These are phyloP conservation scores for Termitomyces sp. DNA, from an alignment of 768 basidiomycete species.

Conservation along the genomic window DNA sequence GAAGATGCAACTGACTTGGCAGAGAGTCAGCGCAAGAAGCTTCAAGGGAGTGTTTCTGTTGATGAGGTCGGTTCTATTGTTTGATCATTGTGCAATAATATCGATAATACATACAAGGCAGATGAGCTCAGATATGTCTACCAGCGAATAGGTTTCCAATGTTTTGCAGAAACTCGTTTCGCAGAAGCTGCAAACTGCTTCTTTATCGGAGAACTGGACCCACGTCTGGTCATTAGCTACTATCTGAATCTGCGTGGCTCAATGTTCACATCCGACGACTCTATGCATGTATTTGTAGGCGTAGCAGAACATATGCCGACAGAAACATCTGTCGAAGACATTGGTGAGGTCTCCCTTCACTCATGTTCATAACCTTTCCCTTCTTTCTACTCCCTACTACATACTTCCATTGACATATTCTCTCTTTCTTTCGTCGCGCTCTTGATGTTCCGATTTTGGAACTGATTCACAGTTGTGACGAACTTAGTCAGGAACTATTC, in stretches of 20 bases:
- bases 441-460: slow-evolving; percentile 46
- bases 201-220: slow-evolving; percentile 79
- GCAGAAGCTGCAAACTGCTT: slow-evolving; percentile 79
- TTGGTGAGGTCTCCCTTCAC: slow-evolving; percentile 63
- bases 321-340: slow-evolving; percentile 72
- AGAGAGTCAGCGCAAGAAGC: slow-evolving; percentile 56
- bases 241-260: slow-evolving; percentile 73
- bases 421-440: slow-evolving; percentile 26
- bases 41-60: slow-evolving; percentile 47
- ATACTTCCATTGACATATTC: slow-evolving; percentile 26
- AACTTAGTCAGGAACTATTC: slow-evolving; percentile 94
- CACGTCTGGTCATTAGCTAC: slow-evolving; percentile 76
- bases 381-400: slow-evolving; percentile 9
- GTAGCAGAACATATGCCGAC: slow-evolving; percentile 67
- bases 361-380: slow-evolving; percentile 13
- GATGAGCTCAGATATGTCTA: slow-evolving; percentile 78
- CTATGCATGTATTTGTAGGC: slow-evolving; percentile 72
- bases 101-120: slow-evolving; percentile 30
- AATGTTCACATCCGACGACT: slow-evolving; percentile 52
- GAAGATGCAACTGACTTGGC: slow-evolving; percentile 62
- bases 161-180: slow-evolving; percentile 76
- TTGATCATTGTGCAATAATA: not conserved
- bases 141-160: slow-evolving; percentile 78
- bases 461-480: slow-evolving; percentile 77
- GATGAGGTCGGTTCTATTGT: slow-evolving; percentile 46